phyloP scores from a whole-genome alignment of 2,329 filamentous ascomycete genomes.

The Trichoderma hamatum region DNA sequence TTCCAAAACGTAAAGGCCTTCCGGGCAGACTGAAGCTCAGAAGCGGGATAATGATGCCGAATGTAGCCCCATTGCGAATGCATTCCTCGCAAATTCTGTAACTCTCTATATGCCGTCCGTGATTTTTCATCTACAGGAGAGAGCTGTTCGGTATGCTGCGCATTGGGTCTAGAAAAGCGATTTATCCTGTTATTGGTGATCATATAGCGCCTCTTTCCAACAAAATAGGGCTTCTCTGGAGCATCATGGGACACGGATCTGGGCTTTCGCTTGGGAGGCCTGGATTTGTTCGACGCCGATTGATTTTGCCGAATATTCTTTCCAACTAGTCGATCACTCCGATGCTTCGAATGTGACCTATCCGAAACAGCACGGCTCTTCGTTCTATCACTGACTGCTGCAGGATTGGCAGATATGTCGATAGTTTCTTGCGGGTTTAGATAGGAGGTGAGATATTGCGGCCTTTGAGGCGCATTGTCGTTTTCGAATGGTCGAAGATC shows the following conservation, averaged over 20 bases:
- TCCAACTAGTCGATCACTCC: background rate
- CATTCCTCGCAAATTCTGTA: constrained; percentile 22
- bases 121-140: background rate
- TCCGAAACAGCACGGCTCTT: background rate
- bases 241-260: background rate
- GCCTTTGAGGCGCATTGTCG: background rate
- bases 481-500: background rate
- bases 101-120: background rate
- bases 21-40: constrained; percentile 32
- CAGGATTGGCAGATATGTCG: background rate
- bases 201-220: constrained; percentile 13
- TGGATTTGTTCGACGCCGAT: background rate
- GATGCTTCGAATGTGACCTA: background rate
- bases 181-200: constrained; percentile 24
- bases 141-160: background rate
- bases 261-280: background rate
- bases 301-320: background rate
- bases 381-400: background rate
- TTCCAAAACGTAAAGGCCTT: constrained; percentile 39
- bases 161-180: background rate
- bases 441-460: constrained; percentile 10
- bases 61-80: constrained; percentile 41
- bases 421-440: background rate
- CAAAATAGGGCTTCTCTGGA: background rate
- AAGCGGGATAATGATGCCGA: constrained; percentile 34